Evolutionary conservation across 2,329 filamentous ascomycete genomes (phyloP).

Genomic region (Mycosphaerella sp.): DNA sequence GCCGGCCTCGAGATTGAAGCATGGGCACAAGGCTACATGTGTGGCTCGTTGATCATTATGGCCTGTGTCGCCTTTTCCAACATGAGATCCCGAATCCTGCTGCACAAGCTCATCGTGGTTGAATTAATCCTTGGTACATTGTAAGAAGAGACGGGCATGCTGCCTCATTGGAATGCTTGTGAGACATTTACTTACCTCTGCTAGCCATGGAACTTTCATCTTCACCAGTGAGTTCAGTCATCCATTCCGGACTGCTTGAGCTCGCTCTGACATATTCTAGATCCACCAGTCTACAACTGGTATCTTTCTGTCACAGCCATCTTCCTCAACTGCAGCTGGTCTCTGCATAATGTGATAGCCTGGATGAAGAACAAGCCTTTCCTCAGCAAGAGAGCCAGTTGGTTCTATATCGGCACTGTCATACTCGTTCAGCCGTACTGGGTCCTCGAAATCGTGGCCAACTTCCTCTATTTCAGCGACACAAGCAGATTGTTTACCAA

Average conservation of each 20-base stretch:
- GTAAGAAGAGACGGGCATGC: slow-evolving; percentile 2
- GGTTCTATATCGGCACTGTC: slow-evolving; percentile 55
- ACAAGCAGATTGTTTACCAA: slow-evolving; percentile 44
- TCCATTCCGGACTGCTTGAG: slow-evolving; percentile 3
- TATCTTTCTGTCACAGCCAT: slow-evolving; percentile 55
- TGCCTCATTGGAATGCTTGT: background rate
- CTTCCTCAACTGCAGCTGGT: slow-evolving; percentile 54
- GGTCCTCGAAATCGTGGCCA: slow-evolving; percentile 59
- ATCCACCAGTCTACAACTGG: slow-evolving; percentile 55
- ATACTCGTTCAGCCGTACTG: slow-evolving; percentile 57
- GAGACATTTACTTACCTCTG: slow-evolving; percentile 30
- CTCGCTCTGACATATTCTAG: slow-evolving; percentile 13
- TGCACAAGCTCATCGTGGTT: slow-evolving; percentile 48
- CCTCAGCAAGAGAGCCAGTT: slow-evolving; percentile 45
- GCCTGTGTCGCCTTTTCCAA: slow-evolving; percentile 45
- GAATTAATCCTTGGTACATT: slow-evolving; percentile 34
- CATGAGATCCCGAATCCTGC: slow-evolving; percentile 43
- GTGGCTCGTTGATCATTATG: slow-evolving; percentile 43
- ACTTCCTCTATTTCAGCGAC: slow-evolving; percentile 54
- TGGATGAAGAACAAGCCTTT: slow-evolving; percentile 60
- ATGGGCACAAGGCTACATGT: slow-evolving; percentile 33
- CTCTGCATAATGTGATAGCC: slow-evolving; percentile 59
- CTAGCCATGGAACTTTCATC: slow-evolving; percentile 54
- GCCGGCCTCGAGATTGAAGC: slow-evolving; percentile 29
- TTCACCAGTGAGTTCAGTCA: slow-evolving; percentile 40